These are phyloP conservation scores for Seminavis robusta DNA, from an alignment of 108 stramenopile species.

Conservation along the genomic window DNA sequence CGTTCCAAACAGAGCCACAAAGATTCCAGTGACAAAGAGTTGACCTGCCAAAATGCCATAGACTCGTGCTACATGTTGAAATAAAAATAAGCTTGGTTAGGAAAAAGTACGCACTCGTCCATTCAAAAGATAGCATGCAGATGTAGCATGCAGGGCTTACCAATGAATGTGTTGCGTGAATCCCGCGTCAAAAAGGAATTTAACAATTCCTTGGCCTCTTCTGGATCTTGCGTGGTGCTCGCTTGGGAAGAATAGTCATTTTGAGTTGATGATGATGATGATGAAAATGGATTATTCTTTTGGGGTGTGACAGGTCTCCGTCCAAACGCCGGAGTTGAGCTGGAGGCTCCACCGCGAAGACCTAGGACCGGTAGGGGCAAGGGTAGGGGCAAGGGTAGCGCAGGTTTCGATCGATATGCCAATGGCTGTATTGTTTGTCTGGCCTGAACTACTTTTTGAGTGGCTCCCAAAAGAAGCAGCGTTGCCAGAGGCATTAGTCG, in stretches of 20 bases:
- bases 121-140: not conserved
- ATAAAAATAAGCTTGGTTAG: not conserved
- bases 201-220: conserved; percentile 40
- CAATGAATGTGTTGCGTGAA: conserved; percentile 66
- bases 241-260: not conserved
- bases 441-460: too few species aligned
- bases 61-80: conserved; percentile 49
- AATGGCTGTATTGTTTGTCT: too few species aligned
- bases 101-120: not conserved
- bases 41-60: conserved; percentile 76
- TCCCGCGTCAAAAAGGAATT: conserved; percentile 73
- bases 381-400: too few species aligned
- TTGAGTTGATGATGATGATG: not conserved
- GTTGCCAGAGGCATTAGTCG: too few species aligned
- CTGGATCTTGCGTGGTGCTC: not conserved
- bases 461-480: too few species aligned
- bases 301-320: conserved; percentile 1
- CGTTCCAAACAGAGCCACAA: conserved; percentile 54
- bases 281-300: not conserved
- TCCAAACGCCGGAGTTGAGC: not conserved
- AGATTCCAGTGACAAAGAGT: conserved; percentile 60
- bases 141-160: conserved; percentile 18
- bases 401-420: too few species aligned
- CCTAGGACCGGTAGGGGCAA: not conserved
- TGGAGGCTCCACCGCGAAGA: conserved; percentile 4